Base-by-base conservation (phyloP, 2,329 filamentous ascomycete genomes). In the Calonectria honghensis region DNA sequence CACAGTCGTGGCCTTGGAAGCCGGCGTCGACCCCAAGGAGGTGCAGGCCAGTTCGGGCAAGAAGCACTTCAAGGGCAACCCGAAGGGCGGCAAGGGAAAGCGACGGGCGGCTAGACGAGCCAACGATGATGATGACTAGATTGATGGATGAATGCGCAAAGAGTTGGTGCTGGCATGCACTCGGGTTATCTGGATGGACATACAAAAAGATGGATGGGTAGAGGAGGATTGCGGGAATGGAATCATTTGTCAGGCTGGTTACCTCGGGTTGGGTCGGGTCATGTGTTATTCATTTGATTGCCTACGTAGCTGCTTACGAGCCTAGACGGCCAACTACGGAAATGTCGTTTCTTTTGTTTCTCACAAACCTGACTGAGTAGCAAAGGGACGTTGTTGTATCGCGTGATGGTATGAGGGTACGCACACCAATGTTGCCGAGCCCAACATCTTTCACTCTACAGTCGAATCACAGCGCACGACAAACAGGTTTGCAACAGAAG, bases 1-100 rank as follows among this genome's bases (percentile, higher is more conserved):
- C 81, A 89, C 93, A 50, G 91, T 98, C 88, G 88, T 95, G 66
- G 96, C 96, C 14, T 83, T 98, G 75, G 95, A 98, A 87, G 95
- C 93, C 74, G 94, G 95, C 18, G 84, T 98, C 45, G 96, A 98
- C 81, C 93, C 94, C 0, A 93, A 93, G 74, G 96, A 98, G 73
- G 86, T 97, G 78, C 87, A 89, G 84, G 81, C 90, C 73, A 88
- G 88, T 73, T 88, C 88, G 67, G 91, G 93, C 72, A 99, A 99
- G 91, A 98, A 98, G 88, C 97, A 99, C 86, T 97, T 95, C 85
- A 98, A 98, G 87, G 93, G 91, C n/a, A 92, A 92, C 51, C 90
- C 91, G 76, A 92, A 89, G 85, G 90, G 89, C 57, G 84, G 83
- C 74, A 93, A 91, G 83, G 88, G 88, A 74, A 91, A 90, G 82